Percentiles rank a stretch among this genome's conserved stretches.
These are phyloP conservation scores for Boechera retrofracta DNA, from an alignment of 345 rosid genomes.

Conservation along the genomic window DNA sequence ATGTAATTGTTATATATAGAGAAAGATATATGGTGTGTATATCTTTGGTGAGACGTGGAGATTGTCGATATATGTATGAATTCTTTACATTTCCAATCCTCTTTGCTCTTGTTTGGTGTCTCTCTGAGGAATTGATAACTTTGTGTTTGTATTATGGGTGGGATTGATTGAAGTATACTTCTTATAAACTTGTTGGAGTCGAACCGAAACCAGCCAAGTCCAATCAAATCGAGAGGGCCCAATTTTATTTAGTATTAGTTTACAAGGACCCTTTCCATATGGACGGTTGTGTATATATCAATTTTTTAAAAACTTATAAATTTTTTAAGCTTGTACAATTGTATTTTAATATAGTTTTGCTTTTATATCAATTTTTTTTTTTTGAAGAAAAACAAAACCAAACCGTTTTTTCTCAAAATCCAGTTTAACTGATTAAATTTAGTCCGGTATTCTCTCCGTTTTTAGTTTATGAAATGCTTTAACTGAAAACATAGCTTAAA, in stretches of 20 bases:
- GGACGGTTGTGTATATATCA: not conserved
- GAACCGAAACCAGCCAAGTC: not conserved
- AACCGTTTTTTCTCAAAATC: too few relatives aligned
- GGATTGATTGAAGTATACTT: not conserved
- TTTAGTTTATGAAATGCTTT: too few relatives aligned
- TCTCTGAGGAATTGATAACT: not conserved
- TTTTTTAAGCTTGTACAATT: too few relatives aligned
- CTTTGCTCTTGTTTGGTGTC: not conserved
- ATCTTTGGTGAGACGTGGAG: not conserved
- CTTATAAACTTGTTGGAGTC: not conserved
- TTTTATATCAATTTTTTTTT: too few relatives aligned
- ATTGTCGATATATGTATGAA: constrained; percentile 6
- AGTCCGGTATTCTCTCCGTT: too few relatives aligned
- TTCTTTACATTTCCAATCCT: not conserved
- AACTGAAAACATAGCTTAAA: too few relatives aligned
- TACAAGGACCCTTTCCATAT: not conserved
- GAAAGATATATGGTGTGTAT: not conserved
- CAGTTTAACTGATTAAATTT: too few relatives aligned
- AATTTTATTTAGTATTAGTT: not conserved
- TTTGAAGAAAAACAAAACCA: too few relatives aligned
- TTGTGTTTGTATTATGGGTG: constrained; percentile 17
- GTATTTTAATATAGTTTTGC: too few relatives aligned
- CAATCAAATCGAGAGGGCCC: not conserved
- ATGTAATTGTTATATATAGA: constrained; percentile 6
- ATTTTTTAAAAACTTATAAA: too few relatives aligned